Evolutionary conservation across 2,329 filamentous ascomycete species (phyloP).

Genomic region (Hypoxylon sp.): DNA sequence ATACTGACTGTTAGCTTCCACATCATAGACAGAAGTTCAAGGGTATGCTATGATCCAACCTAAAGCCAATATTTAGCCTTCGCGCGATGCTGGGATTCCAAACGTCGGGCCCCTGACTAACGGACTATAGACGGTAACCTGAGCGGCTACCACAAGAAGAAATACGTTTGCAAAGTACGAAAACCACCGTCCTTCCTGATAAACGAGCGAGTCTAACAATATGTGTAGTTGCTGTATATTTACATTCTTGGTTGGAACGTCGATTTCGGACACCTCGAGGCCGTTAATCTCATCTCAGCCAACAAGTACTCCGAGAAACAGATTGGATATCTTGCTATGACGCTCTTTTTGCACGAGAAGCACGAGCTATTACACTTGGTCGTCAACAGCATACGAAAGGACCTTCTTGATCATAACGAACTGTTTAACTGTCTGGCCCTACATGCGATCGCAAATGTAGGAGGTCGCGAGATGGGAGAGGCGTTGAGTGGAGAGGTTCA

Average conservation of each 20-base stretch:
- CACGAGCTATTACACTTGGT: conserved; percentile 96
- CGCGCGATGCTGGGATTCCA: conserved; percentile 15
- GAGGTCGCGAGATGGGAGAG: conserved; percentile 96
- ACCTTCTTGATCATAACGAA: conserved; percentile 94
- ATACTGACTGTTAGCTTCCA: conserved; percentile 41
- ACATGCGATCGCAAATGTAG: conserved; percentile 98
- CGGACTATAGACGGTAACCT: conserved; percentile 79
- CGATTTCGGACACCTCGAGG: conserved; percentile 98
- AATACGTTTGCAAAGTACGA: conserved; percentile 96
- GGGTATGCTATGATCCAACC: conserved; percentile 61
- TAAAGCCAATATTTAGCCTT: conserved; percentile 22
- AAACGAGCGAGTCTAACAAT: conserved; percentile 46
- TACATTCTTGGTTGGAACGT: conserved; percentile 99
- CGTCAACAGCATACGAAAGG: conserved; percentile 98
- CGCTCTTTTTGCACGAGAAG: conserved; percentile 95
- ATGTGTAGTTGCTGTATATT: conserved; percentile 88
- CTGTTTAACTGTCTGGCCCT: conserved; percentile 96
- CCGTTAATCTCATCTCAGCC: conserved; percentile 96
- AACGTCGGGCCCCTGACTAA: conserved; percentile 45
- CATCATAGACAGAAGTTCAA: conserved; percentile 89
- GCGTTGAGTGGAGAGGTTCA: conserved; percentile 93
- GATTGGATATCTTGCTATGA: conserved; percentile 98
- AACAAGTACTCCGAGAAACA: conserved; percentile 99
- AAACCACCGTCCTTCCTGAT: conserved; percentile 8
- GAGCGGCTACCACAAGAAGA: conserved; percentile 99